Evolutionary conservation across 1,284 basidiomycete species (phyloP), one percentile per base, ranked within the genome.

Genomic region (Lignosus rhinocerotis): DNA sequence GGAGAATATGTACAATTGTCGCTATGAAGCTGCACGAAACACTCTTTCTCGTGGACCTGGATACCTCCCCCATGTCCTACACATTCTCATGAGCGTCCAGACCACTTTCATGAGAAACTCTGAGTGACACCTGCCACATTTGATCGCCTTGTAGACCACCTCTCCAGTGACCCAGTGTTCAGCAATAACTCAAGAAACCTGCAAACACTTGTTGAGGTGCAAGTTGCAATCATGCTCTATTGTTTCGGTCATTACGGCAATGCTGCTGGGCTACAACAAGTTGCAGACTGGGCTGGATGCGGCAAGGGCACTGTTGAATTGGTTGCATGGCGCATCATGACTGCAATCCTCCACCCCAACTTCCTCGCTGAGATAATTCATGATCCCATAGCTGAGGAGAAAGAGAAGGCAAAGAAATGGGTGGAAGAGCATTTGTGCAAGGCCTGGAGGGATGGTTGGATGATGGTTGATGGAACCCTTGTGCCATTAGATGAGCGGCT

Each of bases 381-480:
- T 17, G 6, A 12, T 2, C 58, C 55, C 1, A 56, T 55, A 12
- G 38, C n/a, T 6, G 58, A 36, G 10, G 55, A 60, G 44, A 58
- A 61, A 36, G 39, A 53, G 44, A 33, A 50, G 41, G 60, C 60
- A 8, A 62, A 62, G 53, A 14, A 16, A 6, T 76, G 73, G 74
- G 73, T 76, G 3, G 66, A 70, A 46, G 41, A 44, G 6, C 49
- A 59, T n/a, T 73, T 72, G 3, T 77, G 75, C 62, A 41, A 56
- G n/a, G 72, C 62, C 16, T 76, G 73, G 74, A 51, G 69, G 8
- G 60, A 70, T 61, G 74, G 76, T 10, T 11, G 78, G 61, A 30
- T 53, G 70, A 66, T 77, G 39, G 75, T 77, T 8, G 75, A 78
- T 67, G 75, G 77, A 1, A 78, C 72, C 0, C 60, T 76, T 1